Evolutionary conservation across 2,329 filamentous ascomycete genomes (phyloP), one percentile per base, ranked within the genome.

Genomic region (Phoma sp.): DNA sequence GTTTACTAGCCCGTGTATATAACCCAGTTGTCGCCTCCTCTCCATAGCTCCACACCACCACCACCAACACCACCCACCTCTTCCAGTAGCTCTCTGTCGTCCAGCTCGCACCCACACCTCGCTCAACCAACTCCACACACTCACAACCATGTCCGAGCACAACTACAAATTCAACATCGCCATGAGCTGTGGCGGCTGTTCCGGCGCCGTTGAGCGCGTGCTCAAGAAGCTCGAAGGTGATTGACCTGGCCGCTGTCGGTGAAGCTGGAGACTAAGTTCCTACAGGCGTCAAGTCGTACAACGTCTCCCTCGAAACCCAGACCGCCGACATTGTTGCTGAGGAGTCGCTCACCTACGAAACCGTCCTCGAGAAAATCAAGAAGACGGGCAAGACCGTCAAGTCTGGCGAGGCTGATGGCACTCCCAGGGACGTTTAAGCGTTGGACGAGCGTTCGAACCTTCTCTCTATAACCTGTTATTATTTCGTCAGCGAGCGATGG

Each of bases 111-210:
- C 43, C 39, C 39, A 13, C 33, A 53, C 47, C 33, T 47, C 23
- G 13, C 39, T 7, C 27, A 29, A 29, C 27, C 27, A 6, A 29
- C 9, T 29, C 27, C 51, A 36, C n/a, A 42, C 42, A 46, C 47
- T 40, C 51, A 45, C 44, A 71, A 82, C 64, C 69, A 92, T 93
- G 89, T 66, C 73, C 56, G 52, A 55, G 30, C 91, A 96, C 82
- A 90, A 86, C 66, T 98, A 98, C 89, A 91, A 95, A 77, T 98
- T 98, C 83, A 88, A 93, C 78, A 86, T 98, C 76, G 83, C 81
- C 78, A 99, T 99, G 95, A 89, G 82, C 83, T 99, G 95, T 80
- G 86, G 90, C 74, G 95, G 95, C 76, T 99, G 95, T 87, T 97
- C 93, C 40, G 92, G 93, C 70, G 95, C 95, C 64, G 84, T 99